Base-by-base conservation (phyloP, 768 basidiomycete genomes). In the Suillus sp. region DNA sequence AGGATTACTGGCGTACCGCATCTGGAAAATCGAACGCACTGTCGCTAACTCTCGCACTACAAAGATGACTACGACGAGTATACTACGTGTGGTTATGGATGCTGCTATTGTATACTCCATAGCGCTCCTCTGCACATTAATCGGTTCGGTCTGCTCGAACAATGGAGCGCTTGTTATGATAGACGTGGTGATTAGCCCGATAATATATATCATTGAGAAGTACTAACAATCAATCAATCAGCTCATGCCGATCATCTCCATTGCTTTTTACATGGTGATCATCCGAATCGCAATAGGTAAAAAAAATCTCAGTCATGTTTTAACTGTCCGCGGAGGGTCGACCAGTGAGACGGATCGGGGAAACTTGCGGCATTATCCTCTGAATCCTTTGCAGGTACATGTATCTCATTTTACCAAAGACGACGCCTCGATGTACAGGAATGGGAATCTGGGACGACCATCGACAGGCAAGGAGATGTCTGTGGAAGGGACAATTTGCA, bases 91-190 rank as follows among this genome's bases (percentile, higher is more conserved):
- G 37, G 67, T 79, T 54, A 59, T 80, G 56, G 79, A 80, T 59
- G 74, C 78, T 11, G 79, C 79, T 25, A 66, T 68, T 13, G 68
- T 80, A 6, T 80, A 80, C 61, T 77, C 78, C 1, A 2, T 75
- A 59, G 74, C 77, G 2, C 73, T 80, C 59, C 60, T 75, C 37
- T 66, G 72, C 10, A 72, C 74, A 2, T 63, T 80, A 35, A 64
- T 74, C 3, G 72, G 72, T 37, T 78, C 75, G 59, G 61, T 67
- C 4, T 62, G 65, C 5, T 45, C 66, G 18, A 72, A 71, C n/a
- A 75, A 77, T 22, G 69, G 69, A 5, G 73, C 77, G 54, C 78
- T 75, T 40, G 69, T 80, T 35, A 56, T 79, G 0, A 65, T 81
- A 25, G 74, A 77, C 66, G 71, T 76, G 69, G 78, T 79, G 13